These are phyloP conservation scores for Diaporthe australafricana DNA, from an alignment of 2,329 filamentous ascomycete genomes.

Conservation along the genomic window DNA sequence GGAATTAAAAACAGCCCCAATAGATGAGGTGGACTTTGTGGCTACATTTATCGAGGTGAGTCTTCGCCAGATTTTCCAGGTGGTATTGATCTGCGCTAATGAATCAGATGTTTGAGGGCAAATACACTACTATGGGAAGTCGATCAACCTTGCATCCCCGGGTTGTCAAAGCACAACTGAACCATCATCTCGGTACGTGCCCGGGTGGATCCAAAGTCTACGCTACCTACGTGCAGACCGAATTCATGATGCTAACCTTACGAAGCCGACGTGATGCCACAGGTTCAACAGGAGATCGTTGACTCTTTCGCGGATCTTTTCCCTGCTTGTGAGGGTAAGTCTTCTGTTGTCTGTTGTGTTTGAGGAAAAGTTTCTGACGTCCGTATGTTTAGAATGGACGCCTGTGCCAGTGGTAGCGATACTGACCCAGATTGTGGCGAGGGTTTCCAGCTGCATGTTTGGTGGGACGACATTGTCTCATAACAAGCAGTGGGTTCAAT, in stretches of 20 bases:
- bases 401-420: slow-evolving; percentile 40
- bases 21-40: slow-evolving; percentile 44
- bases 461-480: slow-evolving; percentile 40
- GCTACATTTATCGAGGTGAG: slow-evolving; percentile 40
- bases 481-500: slow-evolving; percentile 46
- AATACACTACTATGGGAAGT: slow-evolving; percentile 47
- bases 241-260: not conserved
- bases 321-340: slow-evolving; percentile 40
- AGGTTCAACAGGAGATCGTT: slow-evolving; percentile 42
- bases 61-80: not conserved
- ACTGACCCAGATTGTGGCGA: slow-evolving; percentile 44
- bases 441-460: slow-evolving; percentile 46
- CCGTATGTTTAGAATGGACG: slow-evolving; percentile 30
- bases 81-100: not conserved
- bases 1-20: slow-evolving; percentile 43
- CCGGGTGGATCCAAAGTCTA: not conserved
- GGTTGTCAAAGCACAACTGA: slow-evolving; percentile 42
- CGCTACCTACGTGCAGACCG: not conserved
- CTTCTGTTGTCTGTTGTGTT: too few species aligned
- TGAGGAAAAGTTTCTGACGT: not conserved
- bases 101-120: slow-evolving; percentile 47
- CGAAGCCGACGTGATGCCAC: slow-evolving; percentile 29
- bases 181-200: slow-evolving; percentile 41
- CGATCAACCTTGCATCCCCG: slow-evolving; percentile 44
- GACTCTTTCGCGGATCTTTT: slow-evolving; percentile 40